These are phyloP conservation scores for Yamadazyma phyllophila DNA, from an alignment of 805 yeast genomes.

Conservation along the genomic window DNA sequence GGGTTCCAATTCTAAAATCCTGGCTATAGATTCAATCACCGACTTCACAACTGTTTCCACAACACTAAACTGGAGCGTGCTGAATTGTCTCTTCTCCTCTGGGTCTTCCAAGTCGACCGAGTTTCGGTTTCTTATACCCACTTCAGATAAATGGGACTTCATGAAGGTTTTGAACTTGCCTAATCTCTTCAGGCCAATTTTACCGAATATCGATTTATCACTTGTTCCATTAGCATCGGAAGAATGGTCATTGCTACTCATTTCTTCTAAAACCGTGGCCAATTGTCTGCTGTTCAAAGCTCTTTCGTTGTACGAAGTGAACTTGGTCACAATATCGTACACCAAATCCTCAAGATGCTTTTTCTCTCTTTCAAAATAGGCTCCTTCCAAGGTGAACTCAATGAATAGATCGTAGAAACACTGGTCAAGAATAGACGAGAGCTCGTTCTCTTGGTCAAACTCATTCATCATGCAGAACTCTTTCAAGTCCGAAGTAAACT, in stretches of 20 bases:
- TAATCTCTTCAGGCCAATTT: slow-evolving; percentile 44
- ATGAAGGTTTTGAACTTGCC: slow-evolving; percentile 57
- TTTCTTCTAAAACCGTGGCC: slow-evolving; percentile 30
- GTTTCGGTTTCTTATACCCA: slow-evolving; percentile 20
- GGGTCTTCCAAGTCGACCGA: slow-evolving; percentile 15
- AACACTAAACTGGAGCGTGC: slow-evolving; percentile 37
- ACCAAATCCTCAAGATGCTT: slow-evolving; percentile 59
- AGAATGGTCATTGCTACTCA: slow-evolving; percentile 28
- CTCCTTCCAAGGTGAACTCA: slow-evolving; percentile 61
- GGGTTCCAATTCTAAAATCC: slow-evolving; percentile 73
- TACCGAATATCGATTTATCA: slow-evolving; percentile 24
- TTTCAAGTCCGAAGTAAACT: slow-evolving; percentile 63
- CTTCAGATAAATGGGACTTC: slow-evolving; percentile 42
- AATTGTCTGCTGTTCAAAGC: slow-evolving; percentile 35
- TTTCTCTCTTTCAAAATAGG: slow-evolving; percentile 71
- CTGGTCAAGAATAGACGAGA: slow-evolving; percentile 60
- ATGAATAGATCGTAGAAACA: slow-evolving; percentile 70
- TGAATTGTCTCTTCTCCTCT: slow-evolving; percentile 18
- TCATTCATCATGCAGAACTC: slow-evolving; percentile 52
- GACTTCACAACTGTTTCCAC: slow-evolving; percentile 67
- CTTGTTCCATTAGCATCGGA: slow-evolving; percentile 5
- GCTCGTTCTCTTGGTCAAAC: slow-evolving; percentile 45
- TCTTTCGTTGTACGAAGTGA: slow-evolving; percentile 36
- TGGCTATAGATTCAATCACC: slow-evolving; percentile 72
- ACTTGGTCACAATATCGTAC: slow-evolving; percentile 43